Conservation (phyloP, 129 eudicot genomes). For the Solidago caesia region DNA sequence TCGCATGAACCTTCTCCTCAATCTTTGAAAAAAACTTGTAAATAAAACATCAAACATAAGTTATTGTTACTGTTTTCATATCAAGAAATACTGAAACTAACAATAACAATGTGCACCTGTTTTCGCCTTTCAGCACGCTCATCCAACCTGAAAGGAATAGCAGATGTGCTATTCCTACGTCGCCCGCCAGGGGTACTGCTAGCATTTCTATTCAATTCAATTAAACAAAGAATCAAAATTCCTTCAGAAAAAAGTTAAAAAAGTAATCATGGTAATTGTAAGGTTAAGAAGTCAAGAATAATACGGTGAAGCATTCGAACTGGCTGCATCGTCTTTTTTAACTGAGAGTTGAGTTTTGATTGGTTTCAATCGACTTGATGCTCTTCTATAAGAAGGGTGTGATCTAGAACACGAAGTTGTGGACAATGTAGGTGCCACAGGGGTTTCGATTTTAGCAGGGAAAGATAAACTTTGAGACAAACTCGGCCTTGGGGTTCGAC, state of each 20-base stretch:
- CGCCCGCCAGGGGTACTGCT: constrained; percentile 34
- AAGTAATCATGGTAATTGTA: neutral
- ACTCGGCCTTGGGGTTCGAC: constrained; percentile 44
- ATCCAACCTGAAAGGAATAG: constrained; percentile 65
- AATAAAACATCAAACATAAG: constrained; percentile 9
- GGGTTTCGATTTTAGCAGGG: constrained; percentile 47
- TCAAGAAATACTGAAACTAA: neutral
- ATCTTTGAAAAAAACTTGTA: constrained; percentile 68
- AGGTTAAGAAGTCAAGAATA: constrained; percentile 2
- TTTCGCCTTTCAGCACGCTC: constrained; percentile 88
- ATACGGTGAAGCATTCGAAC: constrained; percentile 67
- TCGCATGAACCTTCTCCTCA: constrained; percentile 79
- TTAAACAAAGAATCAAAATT: neutral
- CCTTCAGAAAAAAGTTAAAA: neutral
- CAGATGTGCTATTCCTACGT: constrained; percentile 40
- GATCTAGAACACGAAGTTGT: constrained; percentile 33
- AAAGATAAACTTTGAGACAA: constrained; percentile 60
- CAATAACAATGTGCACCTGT: constrained; percentile 51
- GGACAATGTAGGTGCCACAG: constrained; percentile 26
- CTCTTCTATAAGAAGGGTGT: constrained; percentile 14
- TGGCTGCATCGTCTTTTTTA: constrained; percentile 55
- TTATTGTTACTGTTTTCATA: constrained; percentile 6
- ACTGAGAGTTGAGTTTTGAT: constrained; percentile 22
- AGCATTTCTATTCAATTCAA: constrained; percentile 5
- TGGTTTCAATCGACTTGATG: constrained; percentile 36